phyloP scores from a whole-genome alignment of 169 alveolate species.

The Toxoplasma gondii region DNA sequence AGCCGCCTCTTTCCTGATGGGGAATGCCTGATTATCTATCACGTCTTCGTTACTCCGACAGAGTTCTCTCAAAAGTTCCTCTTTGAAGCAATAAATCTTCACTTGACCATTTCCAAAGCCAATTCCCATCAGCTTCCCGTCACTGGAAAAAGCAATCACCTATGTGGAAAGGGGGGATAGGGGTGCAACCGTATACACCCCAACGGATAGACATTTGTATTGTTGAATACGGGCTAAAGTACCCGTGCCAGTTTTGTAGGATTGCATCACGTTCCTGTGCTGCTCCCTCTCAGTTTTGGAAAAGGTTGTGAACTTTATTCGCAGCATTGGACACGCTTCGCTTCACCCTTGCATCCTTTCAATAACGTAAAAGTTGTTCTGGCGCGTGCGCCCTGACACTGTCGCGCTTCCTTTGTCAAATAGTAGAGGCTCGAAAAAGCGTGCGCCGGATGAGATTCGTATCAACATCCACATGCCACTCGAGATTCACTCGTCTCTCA shows the following conservation, averaged over 20 bases:
- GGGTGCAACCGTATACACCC: not conserved
- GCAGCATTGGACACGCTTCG: too few relatives aligned
- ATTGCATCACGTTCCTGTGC: not conserved
- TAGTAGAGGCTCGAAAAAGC: too few relatives aligned
- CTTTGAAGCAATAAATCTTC: slow-evolving; percentile 31
- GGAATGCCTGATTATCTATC: not conserved
- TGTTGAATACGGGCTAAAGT: not conserved
- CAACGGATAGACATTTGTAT: not conserved
- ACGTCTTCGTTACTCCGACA: not conserved
- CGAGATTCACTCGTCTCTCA: too few relatives aligned
- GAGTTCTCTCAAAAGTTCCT: slow-evolving; percentile 2
- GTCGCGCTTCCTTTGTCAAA: too few relatives aligned
- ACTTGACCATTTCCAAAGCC: slow-evolving; percentile 61
- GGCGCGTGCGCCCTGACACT: too few relatives aligned
- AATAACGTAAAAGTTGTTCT: too few relatives aligned
- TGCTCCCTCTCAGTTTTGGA: too few relatives aligned
- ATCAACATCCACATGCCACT: too few relatives aligned
- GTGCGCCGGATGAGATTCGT: too few relatives aligned
- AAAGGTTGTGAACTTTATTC: too few relatives aligned
- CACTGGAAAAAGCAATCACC: not conserved
- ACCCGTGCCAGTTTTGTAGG: not conserved
- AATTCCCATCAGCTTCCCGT: slow-evolving; percentile 37
- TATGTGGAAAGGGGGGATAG: not conserved
- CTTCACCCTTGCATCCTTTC: too few relatives aligned
- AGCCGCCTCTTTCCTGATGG: too few relatives aligned